phyloP scores from a whole-genome alignment of 768 basidiomycete species.

The Goffeauzyma gilvescens region DNA sequence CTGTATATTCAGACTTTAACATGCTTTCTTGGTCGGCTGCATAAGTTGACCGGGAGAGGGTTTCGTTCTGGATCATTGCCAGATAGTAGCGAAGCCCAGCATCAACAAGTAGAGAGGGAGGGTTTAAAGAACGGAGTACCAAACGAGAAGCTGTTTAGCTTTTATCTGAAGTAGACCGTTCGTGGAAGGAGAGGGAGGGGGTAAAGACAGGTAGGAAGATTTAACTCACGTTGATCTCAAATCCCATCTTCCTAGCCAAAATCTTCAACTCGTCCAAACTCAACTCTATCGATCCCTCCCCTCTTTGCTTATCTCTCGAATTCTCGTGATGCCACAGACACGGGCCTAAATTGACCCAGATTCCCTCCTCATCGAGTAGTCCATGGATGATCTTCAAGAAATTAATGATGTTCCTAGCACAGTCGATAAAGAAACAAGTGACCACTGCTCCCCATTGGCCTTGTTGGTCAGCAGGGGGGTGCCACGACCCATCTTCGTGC shows the following conservation, averaged over 20 bases:
- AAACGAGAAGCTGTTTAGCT: too few species aligned
- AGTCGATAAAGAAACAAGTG: constrained; percentile 96
- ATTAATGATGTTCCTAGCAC: constrained; percentile 77
- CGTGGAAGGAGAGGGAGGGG: too few species aligned
- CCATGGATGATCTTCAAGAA: constrained; percentile 72
- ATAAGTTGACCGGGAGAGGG: constrained; percentile 62
- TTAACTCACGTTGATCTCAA: constrained; percentile 53
- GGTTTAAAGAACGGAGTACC: background rate
- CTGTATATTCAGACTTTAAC: constrained; percentile 65
- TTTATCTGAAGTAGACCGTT: too few species aligned
- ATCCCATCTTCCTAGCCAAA: constrained; percentile 55
- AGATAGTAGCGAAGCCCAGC: background rate
- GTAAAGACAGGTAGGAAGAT: too few species aligned
- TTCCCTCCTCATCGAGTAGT: constrained; percentile 63
- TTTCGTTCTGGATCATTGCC: constrained; percentile 47
- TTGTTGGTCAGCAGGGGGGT: constrained; percentile 38
- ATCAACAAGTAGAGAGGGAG: too few species aligned
- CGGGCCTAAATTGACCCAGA: constrained; percentile 91
- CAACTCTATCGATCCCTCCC: constrained; percentile 69
- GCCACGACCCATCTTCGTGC: constrained; percentile 6
- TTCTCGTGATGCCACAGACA: constrained; percentile 97
- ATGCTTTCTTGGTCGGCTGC: constrained; percentile 62
- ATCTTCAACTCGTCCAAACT: constrained; percentile 72
- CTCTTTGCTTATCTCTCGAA: constrained; percentile 40
- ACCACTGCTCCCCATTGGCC: constrained; percentile 74